Percentiles rank a stretch among this genome's conserved stretches.
Evolutionary conservation across 257 asterid genomes (phyloP).

Genomic region (Scutellaria baicalensis): DNA sequence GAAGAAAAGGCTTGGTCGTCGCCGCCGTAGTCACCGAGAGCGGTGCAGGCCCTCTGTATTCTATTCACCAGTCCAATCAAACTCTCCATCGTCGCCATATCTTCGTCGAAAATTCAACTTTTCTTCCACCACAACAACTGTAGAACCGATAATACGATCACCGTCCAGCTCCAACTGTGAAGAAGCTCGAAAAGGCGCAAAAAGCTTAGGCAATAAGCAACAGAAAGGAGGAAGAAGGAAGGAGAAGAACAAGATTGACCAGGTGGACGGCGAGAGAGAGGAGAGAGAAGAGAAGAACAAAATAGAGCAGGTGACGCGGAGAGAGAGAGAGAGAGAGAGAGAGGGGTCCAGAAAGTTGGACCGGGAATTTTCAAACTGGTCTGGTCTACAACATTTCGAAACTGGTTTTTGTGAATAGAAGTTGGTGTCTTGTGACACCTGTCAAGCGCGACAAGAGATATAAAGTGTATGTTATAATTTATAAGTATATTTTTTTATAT

Average conservation of each 20-base stretch:
- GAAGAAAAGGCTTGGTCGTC: conserved; percentile 67
- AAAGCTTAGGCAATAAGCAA: conserved; percentile 21
- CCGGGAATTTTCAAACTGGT: conserved; percentile 29
- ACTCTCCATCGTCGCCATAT: conserved; percentile 81
- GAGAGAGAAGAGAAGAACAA: neutral
- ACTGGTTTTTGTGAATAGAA: too few relatives aligned
- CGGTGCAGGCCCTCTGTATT: conserved; percentile 87
- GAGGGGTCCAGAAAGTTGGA: conserved; percentile 23
- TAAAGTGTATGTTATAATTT: too few relatives aligned
- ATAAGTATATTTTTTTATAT: too few relatives aligned
- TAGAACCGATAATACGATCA: conserved; percentile 1
- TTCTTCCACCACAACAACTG: conserved; percentile 1
- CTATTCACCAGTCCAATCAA: conserved; percentile 87
- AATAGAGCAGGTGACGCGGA: neutral
- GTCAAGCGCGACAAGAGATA: too few relatives aligned
- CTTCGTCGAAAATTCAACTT: neutral
- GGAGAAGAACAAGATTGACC: neutral
- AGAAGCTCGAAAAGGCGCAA: neutral
- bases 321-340: neutral
- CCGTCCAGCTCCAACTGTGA: neutral
- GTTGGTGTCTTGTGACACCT: too few relatives aligned
- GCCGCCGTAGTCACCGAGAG: conserved; percentile 90
- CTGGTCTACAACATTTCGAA: too few relatives aligned
- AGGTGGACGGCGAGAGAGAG: too few relatives aligned
- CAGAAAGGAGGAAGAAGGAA: neutral